Percentiles rank a stretch among this genome's conserved stretches.
These are phyloP conservation scores for Adansonia gregorii DNA, from an alignment of 441 rosid species.

Conservation along the genomic window DNA sequence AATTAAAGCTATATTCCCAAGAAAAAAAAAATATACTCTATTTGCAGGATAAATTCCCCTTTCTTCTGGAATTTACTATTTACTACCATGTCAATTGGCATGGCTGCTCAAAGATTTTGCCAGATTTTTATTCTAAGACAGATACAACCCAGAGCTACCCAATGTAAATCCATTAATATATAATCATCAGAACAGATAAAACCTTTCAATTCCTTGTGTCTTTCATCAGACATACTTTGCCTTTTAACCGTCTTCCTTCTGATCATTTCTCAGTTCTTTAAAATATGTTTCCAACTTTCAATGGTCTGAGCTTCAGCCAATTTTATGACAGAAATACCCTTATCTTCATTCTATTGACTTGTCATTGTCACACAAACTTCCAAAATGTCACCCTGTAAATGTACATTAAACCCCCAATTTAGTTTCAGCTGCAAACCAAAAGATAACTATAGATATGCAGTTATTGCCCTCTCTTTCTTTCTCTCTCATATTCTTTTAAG, in stretches of 20 bases:
- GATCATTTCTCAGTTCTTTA: neutral
- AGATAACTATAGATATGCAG: conserved; percentile 21
- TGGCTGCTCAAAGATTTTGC: neutral
- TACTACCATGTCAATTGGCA: neutral
- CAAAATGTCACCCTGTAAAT: conserved; percentile 33
- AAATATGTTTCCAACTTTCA: conserved; percentile 16
- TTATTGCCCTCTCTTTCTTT: neutral
- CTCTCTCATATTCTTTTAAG: conserved; percentile 21
- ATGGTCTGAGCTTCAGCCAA: neutral
- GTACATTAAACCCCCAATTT: conserved; percentile 13
- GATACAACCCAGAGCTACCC: neutral
- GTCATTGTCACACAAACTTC: conserved; percentile 31
- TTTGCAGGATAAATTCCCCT: neutral
- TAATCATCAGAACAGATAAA: conserved; percentile 3
- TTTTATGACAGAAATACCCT: conserved; percentile 32
- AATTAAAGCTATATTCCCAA: neutral
- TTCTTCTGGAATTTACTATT: neutral
- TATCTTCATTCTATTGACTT: neutral
- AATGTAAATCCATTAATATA: conserved; percentile 20
- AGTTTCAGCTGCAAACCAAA: conserved; percentile 22
- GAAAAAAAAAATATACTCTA: neutral
- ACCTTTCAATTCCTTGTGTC: neutral
- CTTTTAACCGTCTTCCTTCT: neutral
- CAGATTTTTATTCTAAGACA: neutral
- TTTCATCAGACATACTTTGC: neutral